These are phyloP conservation scores for Protomyces inouyei DNA, from an alignment of 1,139 yeast genomes.

Conservation along the genomic window DNA sequence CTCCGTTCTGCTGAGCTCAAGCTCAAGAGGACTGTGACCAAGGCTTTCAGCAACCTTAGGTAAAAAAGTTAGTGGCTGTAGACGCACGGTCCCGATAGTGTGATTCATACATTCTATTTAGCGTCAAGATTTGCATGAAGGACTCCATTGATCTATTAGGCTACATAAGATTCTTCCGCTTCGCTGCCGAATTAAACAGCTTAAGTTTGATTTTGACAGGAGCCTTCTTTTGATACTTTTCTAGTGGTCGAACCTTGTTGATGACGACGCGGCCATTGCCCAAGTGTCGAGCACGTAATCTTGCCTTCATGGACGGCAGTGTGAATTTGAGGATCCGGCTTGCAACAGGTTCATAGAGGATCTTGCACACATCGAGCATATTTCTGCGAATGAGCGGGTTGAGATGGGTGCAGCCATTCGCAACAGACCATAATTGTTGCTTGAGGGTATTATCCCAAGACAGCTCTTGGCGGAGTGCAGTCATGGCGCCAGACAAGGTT, in stretches of 20 bases:
- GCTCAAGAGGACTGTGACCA: conserved; percentile 98
- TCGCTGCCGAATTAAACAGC: not conserved
- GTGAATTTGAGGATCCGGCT: conserved; percentile 57
- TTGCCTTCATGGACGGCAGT: conserved; percentile 59
- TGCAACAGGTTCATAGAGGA: conserved; percentile 62
- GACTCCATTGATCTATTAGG: not conserved
- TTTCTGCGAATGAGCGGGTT: conserved; percentile 58
- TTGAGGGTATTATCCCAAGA: conserved; percentile 60
- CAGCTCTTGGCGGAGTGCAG: conserved; percentile 60
- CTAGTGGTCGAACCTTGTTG: conserved; percentile 4
- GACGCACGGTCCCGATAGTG: not conserved
- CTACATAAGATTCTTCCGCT: not conserved
- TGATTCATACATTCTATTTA: not conserved
- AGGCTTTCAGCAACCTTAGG: conserved; percentile 99
- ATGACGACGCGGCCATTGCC: conserved; percentile 48
- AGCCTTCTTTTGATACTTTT: conserved; percentile 12
- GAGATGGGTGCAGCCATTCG: conserved; percentile 52
- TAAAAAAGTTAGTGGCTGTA: conserved; percentile 5
- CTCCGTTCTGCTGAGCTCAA: conserved; percentile 98
- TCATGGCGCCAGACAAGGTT: conserved; percentile 60
- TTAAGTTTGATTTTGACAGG: conserved; percentile 21
- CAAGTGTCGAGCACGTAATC: conserved; percentile 35
- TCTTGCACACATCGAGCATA: conserved; percentile 59
- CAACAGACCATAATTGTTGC: conserved; percentile 60
- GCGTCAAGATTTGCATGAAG: not conserved